These are phyloP conservation scores for Hydnomerulius pinastri DNA, from an alignment of 768 basidiomycete species.

Conservation along the genomic window DNA sequence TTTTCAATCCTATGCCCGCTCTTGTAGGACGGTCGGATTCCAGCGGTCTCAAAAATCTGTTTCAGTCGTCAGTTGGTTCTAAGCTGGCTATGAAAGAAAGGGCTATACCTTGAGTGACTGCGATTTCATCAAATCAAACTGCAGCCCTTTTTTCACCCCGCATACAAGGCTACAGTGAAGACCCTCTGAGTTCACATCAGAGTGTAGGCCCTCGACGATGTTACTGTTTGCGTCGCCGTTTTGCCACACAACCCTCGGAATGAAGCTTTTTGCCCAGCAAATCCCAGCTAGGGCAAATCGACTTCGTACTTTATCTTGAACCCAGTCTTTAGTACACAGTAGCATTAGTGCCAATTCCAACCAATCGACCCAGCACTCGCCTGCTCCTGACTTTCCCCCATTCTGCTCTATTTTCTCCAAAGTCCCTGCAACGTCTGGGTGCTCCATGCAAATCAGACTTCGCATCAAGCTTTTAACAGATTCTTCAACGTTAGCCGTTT, in stretches of 20 bases:
- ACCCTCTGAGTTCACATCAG: conserved; percentile 26
- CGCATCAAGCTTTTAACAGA: conserved; percentile 21
- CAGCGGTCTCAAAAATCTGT: not conserved
- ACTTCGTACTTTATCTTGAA: not conserved
- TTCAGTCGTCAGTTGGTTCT: not conserved
- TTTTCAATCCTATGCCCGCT: not conserved
- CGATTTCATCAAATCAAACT: conserved; percentile 15
- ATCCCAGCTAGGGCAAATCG: conserved; percentile 28
- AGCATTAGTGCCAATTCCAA: not conserved
- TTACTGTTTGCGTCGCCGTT: conserved; percentile 26
- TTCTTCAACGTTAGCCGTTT: conserved; percentile 6
- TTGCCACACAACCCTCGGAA: conserved; percentile 26
- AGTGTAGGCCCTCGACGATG: conserved; percentile 27
- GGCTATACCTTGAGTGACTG: not conserved
- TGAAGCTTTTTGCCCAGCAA: conserved; percentile 34
- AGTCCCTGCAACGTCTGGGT: conserved; percentile 23
- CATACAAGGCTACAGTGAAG: conserved; percentile 16
- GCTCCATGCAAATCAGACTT: conserved; percentile 21
- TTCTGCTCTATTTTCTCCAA: conserved; percentile 9
- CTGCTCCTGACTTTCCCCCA: conserved; percentile 22
- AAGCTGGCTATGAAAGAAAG: not conserved
- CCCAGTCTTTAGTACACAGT: not conserved
- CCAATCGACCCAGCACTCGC: conserved; percentile 6
- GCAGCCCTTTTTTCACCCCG: conserved; percentile 15
- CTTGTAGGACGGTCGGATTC: not conserved